Base-by-base conservation (phyloP, 1,139 yeast species). In the Lodderomyces parapsilosis region DNA sequence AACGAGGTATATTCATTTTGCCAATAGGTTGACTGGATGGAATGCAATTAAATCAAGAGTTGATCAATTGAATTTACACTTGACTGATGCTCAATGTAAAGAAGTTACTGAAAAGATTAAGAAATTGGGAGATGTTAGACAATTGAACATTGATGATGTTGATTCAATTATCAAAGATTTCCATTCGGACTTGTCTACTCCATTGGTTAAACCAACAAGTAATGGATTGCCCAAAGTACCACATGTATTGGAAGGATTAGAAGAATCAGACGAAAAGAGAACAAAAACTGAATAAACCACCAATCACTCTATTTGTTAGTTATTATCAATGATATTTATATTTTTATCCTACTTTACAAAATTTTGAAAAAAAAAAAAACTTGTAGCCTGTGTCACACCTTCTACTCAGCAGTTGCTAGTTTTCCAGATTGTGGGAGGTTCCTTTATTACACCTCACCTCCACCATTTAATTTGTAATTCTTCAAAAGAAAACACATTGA, bases 11-110 rank as follows among this genome's bases (percentile, higher is more conserved):
- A 91, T 93, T 60, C 98, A 93, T 71, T 93, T 93, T 65, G 98
- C 98, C 56, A 91, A 91, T 77, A 85, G 98, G 63, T 78, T 93
- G 61, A 93, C 99, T 31, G 99, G 99, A 44, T 93, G 99, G 99
- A 93, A 93, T 66, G 98, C 98, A 41, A 93, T 93, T 78, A 93
- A 93, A 76, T 84, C 96, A 44, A 84, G 99, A 75, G 99, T 93
- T 46, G 99, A 93, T 66, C 98, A 93, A 71, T 81, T 93, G 75
- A 90, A 93, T 71, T 79, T 93, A 69, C 74, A 86, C 58, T 78
- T 93, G 64, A 83, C 94, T 45, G 99, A 93, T 63, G 93, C 83
- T 55, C 98, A 93, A 74, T 78, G 87, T 71, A 93, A 93, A 78
- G 97, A 89, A 66, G 96, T 93, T 52, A 93, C 99, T 36, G 76